These are phyloP conservation scores for Rhododendron henanense DNA, from an alignment of 148 eudicot genomes.

Conservation along the genomic window DNA sequence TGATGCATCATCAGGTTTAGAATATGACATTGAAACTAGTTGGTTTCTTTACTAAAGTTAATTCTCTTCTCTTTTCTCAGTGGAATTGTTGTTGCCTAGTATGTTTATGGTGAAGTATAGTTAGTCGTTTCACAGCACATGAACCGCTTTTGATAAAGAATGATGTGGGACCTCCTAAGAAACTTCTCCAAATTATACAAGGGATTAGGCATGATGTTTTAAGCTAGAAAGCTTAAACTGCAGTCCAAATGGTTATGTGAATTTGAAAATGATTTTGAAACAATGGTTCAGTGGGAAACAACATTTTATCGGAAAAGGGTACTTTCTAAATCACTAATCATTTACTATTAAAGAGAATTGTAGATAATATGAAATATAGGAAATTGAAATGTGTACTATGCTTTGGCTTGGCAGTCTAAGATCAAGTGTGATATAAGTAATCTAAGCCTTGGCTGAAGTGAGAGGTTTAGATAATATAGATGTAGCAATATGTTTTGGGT, in stretches of 20 bases:
- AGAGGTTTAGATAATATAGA: neutral
- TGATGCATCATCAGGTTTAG: neutral
- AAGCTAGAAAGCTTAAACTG: slow-evolving; percentile 1
- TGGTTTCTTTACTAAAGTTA: neutral
- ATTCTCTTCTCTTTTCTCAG: neutral
- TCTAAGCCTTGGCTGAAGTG: neutral
- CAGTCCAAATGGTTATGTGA: neutral
- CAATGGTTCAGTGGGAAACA: neutral
- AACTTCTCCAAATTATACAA: neutral
- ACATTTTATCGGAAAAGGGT: neutral
- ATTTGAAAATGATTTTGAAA: neutral
- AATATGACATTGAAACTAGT: slow-evolving; percentile 4
- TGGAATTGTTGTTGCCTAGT: neutral
- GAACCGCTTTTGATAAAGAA: neutral
- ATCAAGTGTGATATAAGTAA: neutral
- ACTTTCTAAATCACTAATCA: neutral
- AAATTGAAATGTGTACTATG: neutral
- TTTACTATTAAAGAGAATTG: neutral
- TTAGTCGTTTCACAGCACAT: neutral
- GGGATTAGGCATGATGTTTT: too few species aligned
- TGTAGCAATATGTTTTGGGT: neutral
- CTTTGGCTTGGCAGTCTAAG: neutral
- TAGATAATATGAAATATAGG: neutral
- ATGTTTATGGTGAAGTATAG: neutral
- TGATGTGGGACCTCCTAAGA: neutral